Percentiles rank a stretch among this genome's conserved stretches.
Evolutionary conservation across 108 stramenopile genomes (phyloP).

Genomic region (Nannochloropsis gaditana): DNA sequence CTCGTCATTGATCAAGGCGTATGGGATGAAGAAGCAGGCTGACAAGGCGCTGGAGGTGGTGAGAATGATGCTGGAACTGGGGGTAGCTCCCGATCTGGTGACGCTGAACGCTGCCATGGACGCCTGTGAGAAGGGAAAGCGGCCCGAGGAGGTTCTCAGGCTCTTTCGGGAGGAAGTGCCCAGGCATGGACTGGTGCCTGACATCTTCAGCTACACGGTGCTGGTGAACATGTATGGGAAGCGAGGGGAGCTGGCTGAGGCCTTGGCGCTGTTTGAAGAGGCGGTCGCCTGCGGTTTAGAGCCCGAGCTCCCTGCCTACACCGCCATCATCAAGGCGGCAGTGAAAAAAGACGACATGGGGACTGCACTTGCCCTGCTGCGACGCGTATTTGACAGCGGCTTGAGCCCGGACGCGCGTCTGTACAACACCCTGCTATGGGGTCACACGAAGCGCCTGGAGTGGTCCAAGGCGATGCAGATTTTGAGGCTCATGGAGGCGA

Average conservation of each 20-base stretch:
- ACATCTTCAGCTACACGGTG: background rate
- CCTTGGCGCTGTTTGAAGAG: background rate
- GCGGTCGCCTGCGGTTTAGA: background rate
- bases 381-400: background rate
- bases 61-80: constrained; percentile 25
- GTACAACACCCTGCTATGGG: background rate
- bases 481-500: background rate
- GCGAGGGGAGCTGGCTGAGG: constrained; percentile 5
- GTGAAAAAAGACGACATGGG: constrained; percentile 9
- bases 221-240: background rate
- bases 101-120: constrained; percentile 35
- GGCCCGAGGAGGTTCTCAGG: background rate
- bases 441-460: constrained; percentile 14
- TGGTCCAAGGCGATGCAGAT: background rate
- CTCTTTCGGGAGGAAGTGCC: background rate
- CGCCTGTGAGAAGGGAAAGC: constrained; percentile 25
- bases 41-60: constrained; percentile 26
- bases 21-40: constrained; percentile 27
- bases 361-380: background rate
- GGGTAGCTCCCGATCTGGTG: constrained; percentile 25
- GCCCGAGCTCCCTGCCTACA: background rate
- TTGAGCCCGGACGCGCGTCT: background rate
- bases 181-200: background rate
- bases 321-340: background rate
- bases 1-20: constrained; percentile 33